A percentile compares a stretch with the other conserved stretches of the same genome.
These are phyloP conservation scores for Pleurotus cornucopiae DNA, from an alignment of 768 basidiomycete genomes.

Conservation along the genomic window DNA sequence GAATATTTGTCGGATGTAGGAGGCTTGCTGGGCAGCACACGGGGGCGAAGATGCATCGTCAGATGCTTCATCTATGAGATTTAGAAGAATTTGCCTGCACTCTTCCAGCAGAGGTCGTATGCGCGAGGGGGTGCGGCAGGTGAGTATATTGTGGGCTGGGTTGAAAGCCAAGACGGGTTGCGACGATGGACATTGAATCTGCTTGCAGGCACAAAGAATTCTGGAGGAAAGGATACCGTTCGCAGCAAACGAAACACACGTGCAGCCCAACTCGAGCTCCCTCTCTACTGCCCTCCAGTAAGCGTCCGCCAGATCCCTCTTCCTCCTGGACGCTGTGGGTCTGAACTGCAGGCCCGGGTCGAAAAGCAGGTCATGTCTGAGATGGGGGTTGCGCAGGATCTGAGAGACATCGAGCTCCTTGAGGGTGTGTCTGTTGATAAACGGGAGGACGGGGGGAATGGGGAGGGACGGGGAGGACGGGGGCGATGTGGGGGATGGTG, in stretches of 20 bases:
- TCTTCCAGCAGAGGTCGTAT: conserved; percentile 67
- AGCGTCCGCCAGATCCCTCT: conserved; percentile 65
- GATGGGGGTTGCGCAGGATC: conserved; percentile 86
- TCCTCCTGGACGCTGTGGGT: conserved; percentile 70
- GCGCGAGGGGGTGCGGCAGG: conserved; percentile 68
- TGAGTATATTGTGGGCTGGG: conserved; percentile 42
- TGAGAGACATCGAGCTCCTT: conserved; percentile 82
- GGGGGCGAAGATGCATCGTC: conserved; percentile 54
- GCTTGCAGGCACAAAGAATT: conserved; percentile 43
- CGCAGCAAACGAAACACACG: conserved; percentile 71
- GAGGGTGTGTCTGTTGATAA: conserved; percentile 80
- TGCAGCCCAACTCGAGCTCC: conserved; percentile 80
- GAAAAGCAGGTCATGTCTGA: conserved; percentile 89
- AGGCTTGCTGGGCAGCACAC: conserved; percentile 60
- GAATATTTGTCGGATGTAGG: conserved; percentile 68
- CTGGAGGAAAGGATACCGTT: not conserved
- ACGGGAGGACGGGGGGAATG: conserved; percentile 66
- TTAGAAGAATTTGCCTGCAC: conserved; percentile 75
- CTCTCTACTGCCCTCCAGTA: conserved; percentile 83
- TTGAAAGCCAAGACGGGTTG: conserved; percentile 38
- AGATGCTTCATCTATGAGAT: conserved; percentile 52
- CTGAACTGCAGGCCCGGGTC: conserved; percentile 82
- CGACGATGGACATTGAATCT: conserved; percentile 34
- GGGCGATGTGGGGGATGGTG: conserved; percentile 37
- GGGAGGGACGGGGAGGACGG: conserved; percentile 27